Conservation (phyloP, 2,329 filamentous ascomycete genomes). For the Fusarium sp. region DNA sequence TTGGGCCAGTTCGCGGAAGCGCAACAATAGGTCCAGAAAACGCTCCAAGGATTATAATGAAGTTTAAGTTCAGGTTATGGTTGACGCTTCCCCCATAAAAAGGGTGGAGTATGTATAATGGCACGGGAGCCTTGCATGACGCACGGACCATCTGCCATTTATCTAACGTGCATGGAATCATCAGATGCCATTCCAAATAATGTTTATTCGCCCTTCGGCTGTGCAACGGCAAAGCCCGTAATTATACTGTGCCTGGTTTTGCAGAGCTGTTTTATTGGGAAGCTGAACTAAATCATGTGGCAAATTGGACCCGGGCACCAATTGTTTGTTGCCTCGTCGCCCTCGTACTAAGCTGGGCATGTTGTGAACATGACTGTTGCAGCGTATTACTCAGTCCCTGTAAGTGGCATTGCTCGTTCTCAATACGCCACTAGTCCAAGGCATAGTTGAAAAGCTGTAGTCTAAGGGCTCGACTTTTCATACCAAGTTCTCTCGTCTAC, state of each 20-base stretch:
- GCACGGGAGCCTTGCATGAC: conserved; percentile 3
- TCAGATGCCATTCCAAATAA: conserved; percentile 24
- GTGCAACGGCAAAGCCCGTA: conserved; percentile 27
- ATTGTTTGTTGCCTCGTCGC: background rate
- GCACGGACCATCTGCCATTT: conserved; percentile 7
- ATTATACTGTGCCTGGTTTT: background rate
- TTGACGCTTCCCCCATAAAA: conserved; percentile 9
- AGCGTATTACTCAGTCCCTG: background rate
- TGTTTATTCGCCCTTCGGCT: conserved; percentile 5
- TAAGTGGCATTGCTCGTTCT: background rate
- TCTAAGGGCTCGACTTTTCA: background rate
- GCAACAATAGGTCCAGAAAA: background rate
- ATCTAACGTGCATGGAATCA: conserved; percentile 5
- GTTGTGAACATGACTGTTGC: conserved; percentile 1
- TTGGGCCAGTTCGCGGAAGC: conserved; percentile 24
- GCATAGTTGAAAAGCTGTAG: background rate
- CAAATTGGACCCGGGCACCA: background rate
- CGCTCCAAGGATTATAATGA: background rate
- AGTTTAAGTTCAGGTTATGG: conserved; percentile 6
- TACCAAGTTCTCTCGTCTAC: background rate
- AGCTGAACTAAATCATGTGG: background rate
- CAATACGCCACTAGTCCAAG: background rate
- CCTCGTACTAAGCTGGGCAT: background rate
- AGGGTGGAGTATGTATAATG: conserved; percentile 7
- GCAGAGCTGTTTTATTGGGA: background rate